Evolutionary conservation across 129 eudicot genomes (phyloP).

Genomic region (Lonicera japonica): DNA sequence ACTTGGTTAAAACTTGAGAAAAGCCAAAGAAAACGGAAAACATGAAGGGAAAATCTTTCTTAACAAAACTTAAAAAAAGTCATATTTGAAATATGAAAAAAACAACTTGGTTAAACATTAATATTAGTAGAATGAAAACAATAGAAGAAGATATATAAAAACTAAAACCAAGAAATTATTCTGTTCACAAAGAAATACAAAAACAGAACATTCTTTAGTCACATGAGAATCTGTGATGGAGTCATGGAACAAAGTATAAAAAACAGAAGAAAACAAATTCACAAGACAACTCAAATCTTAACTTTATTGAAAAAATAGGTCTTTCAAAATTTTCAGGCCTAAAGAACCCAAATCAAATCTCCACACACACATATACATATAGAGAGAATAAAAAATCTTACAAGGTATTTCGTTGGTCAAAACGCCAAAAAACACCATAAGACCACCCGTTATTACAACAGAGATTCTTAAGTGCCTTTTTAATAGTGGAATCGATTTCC

Average conservation of each 20-base stretch:
- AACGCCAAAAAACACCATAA: constrained; percentile 90
- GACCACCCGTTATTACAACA: constrained; percentile 78
- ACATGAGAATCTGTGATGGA: too few species aligned
- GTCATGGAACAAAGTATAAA: background rate
- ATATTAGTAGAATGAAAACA: background rate
- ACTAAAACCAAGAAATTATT: background rate
- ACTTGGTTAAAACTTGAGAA: background rate
- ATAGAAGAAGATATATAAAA: background rate
- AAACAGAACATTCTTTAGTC: too few species aligned
- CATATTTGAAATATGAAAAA: background rate
- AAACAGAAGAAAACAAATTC: background rate
- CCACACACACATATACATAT: background rate
- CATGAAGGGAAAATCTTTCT: background rate
- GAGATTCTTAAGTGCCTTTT: constrained; percentile 48
- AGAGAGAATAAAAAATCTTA: constrained; percentile 29
- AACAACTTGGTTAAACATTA: background rate
- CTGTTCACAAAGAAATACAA: too few species aligned
- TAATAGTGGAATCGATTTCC: constrained; percentile 33
- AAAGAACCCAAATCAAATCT: constrained; percentile 6
- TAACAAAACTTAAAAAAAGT: background rate
- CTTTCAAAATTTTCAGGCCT: background rate
- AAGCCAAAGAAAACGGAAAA: background rate
- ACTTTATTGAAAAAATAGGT: background rate
- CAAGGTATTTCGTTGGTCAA: constrained; percentile 71
- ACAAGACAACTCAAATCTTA: too few species aligned